phyloP scores from a whole-genome alignment of 805 yeast species.

The Starmerella khaoyaiensis region DNA sequence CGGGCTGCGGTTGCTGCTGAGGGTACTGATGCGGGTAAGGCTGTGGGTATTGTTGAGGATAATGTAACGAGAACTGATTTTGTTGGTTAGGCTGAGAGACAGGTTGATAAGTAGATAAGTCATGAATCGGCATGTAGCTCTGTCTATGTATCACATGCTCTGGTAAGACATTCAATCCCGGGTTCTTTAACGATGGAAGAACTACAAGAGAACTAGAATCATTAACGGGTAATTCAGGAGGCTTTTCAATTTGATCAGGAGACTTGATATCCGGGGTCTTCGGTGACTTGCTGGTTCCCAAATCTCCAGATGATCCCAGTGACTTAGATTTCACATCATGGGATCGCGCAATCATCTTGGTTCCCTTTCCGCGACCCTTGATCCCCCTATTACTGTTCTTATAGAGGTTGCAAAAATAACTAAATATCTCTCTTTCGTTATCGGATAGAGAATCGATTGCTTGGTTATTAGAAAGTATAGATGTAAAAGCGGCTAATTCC shows the following conservation, averaged over 20 bases:
- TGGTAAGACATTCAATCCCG: too few species aligned
- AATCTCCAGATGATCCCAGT: background rate
- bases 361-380: constrained; percentile 70
- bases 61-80: too few species aligned
- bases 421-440: constrained; percentile 54
- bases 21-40: background rate
- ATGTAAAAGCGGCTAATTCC: constrained; percentile 54
- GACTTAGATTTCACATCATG: background rate
- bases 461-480: constrained; percentile 29
- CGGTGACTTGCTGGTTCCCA: background rate
- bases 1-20: background rate
- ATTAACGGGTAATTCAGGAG: too few species aligned
- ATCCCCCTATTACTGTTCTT: constrained; percentile 85
- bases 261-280: background rate
- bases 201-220: too few species aligned
- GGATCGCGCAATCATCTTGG: constrained; percentile 15
- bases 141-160: too few species aligned
- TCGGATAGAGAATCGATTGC: constrained; percentile 34
- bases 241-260: too few species aligned
- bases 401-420: constrained; percentile 69
- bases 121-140: too few species aligned
- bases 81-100: too few species aligned
- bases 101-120: too few species aligned
- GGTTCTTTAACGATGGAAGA: too few species aligned
- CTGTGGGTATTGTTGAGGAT: background rate